Percentiles rank a stretch among this genome's conserved stretches.
Evolutionary conservation across 306 rosid genomes (phyloP).

Genomic region (Prunus mongolica): DNA sequence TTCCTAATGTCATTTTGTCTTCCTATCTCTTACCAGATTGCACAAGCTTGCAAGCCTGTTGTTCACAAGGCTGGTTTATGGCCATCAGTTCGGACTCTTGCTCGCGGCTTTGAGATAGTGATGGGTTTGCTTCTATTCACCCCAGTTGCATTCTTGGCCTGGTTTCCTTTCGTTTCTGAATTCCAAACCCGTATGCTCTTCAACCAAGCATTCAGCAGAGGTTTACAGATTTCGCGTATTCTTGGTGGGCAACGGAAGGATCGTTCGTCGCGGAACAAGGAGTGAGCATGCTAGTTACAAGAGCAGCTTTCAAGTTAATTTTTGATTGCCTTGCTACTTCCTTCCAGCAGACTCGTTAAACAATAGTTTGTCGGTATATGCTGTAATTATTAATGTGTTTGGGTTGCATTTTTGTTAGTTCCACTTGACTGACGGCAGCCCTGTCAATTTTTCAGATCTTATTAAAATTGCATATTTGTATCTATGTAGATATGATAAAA

Average conservation of each 20-base stretch:
- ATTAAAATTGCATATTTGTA: background rate
- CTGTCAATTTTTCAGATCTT: background rate
- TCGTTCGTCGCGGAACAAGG: constrained; percentile 78
- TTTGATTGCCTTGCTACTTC: background rate
- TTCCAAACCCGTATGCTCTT: constrained; percentile 98
- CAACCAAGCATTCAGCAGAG: constrained; percentile 95
- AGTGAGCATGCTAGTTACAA: constrained; percentile 24
- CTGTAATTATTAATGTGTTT: constrained; percentile 11
- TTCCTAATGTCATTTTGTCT: background rate
- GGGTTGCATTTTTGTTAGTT: constrained; percentile 28
- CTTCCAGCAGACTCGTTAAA: background rate
- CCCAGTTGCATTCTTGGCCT: constrained; percentile 88
- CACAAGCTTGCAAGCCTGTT: constrained; percentile 77
- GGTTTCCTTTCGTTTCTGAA: constrained; percentile 97
- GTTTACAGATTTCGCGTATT: constrained; percentile 91
- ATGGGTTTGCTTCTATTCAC: constrained; percentile 92
- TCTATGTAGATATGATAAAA: background rate
- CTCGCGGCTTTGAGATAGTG: constrained; percentile 83
- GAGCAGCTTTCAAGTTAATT: background rate
- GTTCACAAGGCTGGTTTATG: constrained; percentile 71
- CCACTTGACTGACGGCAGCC: background rate
- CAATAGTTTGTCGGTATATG: background rate
- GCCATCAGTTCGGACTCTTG: constrained; percentile 82
- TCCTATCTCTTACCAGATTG: constrained; percentile 55
- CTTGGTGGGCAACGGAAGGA: constrained; percentile 94